These are phyloP conservation scores for Panaeolus papilionaceus DNA, from an alignment of 768 basidiomycete genomes.

Conservation along the genomic window DNA sequence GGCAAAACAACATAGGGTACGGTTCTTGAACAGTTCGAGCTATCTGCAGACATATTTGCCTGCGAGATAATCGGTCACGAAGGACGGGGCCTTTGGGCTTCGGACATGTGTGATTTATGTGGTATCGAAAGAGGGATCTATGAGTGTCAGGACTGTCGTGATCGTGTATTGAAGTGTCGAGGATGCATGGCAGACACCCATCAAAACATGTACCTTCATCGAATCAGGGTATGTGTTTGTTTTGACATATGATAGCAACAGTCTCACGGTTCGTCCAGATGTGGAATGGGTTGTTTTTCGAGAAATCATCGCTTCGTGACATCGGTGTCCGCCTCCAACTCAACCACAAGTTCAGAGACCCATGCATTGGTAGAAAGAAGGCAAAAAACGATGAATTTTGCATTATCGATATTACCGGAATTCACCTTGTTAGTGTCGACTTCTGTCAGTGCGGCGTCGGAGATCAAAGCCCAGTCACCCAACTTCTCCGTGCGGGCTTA, in stretches of 20 bases:
- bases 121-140: neutral
- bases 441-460: slow-evolving; percentile 32
- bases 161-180: neutral
- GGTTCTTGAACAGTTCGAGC: neutral
- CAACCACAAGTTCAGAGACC: slow-evolving; percentile 22
- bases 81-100: neutral
- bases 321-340: slow-evolving; percentile 24
- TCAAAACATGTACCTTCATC: neutral
- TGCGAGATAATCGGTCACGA: neutral
- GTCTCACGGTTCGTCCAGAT: neutral
- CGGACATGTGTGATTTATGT: neutral
- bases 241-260: too few relatives aligned
- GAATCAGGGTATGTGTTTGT: neutral
- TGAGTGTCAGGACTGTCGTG: neutral
- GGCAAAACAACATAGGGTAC: neutral
- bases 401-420: slow-evolving; percentile 33
- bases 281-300: slow-evolving; percentile 21
- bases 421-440: slow-evolving; percentile 30
- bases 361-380: slow-evolving; percentile 24
- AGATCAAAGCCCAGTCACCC: slow-evolving; percentile 21
- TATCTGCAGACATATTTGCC: neutral
- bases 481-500: slow-evolving; percentile 30
- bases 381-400: slow-evolving; percentile 15
- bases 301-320: slow-evolving; percentile 12
- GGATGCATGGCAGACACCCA: neutral